Base-by-base conservation (phyloP, 1,139 yeast genomes). In the Candida sp. region DNA sequence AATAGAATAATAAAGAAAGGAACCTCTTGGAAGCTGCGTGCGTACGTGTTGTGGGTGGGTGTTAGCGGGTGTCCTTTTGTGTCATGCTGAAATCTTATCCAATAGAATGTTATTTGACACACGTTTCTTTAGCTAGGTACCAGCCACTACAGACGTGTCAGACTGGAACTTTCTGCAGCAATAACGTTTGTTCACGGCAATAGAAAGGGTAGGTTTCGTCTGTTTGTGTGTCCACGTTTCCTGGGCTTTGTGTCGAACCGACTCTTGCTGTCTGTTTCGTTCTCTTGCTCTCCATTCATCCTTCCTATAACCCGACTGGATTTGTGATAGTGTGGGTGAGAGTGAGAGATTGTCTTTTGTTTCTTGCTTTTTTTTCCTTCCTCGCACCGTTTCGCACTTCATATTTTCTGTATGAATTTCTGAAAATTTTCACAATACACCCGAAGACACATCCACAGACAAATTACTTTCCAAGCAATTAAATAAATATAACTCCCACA, bases 381-480 rank as follows among this genome's bases (percentile, higher is more conserved):
- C 41, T 5, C 9, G n/a, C 31, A 38, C 42, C 22, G 31, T 38
- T 38, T 27, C 31, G 31, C 42, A 38, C 31, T 11, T 6, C 7
- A 33, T 34, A 38, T 25, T 38, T 26, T 11, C 26, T 9, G 11
- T 6, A 4, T n/a, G 23, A 17, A 17, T 17, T 17, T 17, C 17
- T 17, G 42, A 38, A 38, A 38, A 38, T 38, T 38, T 38, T 38
- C 42, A 38, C 42, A 38, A 26, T 38, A 5, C 31, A 25, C 31
- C 31, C 30, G 12, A 25, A 38, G 7, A 26, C 8, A 34, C 23
- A 34, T 9, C 12, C 12, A 12, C 22, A 34, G 31, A 38, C 11
- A 38, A 26, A 37, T 23, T 11, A 34, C 12, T 37, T 22, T 25
- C 22, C 42, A 38, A 38, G 22, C 31, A 38, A 38, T 25, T 26